Conservation (phyloP, 495 filamentous ascomycete species). For the Viridothelium virens region DNA sequence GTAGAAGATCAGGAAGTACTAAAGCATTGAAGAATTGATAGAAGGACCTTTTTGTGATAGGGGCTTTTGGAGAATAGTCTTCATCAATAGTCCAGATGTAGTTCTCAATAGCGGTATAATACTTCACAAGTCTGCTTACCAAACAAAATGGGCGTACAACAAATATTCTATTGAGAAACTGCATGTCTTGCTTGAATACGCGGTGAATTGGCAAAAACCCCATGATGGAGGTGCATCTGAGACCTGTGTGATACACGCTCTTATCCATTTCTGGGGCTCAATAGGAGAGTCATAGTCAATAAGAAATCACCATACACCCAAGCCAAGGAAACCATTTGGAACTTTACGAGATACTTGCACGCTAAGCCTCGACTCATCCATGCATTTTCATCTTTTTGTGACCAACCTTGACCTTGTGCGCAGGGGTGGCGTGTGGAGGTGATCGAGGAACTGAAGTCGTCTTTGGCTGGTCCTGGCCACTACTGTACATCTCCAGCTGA, state of each 20-base stretch:
- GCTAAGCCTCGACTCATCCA: background rate
- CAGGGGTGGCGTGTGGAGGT: too few relatives aligned
- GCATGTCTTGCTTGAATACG: background rate
- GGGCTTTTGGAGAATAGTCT: background rate
- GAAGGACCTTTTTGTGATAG: too few relatives aligned
- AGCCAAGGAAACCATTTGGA: background rate
- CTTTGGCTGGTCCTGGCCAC: too few relatives aligned
- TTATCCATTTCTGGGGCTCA: constrained; percentile 1
- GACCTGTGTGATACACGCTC: background rate
- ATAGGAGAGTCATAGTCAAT: constrained; percentile 7
- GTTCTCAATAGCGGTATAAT: background rate
- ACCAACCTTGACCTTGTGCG: too few relatives aligned
- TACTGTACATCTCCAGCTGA: too few relatives aligned
- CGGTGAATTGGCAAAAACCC: background rate
- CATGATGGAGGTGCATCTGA: constrained; percentile 5
- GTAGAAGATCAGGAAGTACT: too few relatives aligned
- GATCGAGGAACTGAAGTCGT: too few relatives aligned
- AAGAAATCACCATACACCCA: background rate
- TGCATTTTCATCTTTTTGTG: background rate
- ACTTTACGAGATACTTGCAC: too few relatives aligned
- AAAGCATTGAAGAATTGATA: too few relatives aligned
- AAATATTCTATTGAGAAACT: background rate
- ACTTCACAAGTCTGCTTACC: background rate
- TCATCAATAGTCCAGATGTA: background rate
- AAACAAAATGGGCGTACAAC: background rate